These are phyloP conservation scores for Glycine tomentella DNA, from an alignment of 306 rosid genomes.

Conservation along the genomic window DNA sequence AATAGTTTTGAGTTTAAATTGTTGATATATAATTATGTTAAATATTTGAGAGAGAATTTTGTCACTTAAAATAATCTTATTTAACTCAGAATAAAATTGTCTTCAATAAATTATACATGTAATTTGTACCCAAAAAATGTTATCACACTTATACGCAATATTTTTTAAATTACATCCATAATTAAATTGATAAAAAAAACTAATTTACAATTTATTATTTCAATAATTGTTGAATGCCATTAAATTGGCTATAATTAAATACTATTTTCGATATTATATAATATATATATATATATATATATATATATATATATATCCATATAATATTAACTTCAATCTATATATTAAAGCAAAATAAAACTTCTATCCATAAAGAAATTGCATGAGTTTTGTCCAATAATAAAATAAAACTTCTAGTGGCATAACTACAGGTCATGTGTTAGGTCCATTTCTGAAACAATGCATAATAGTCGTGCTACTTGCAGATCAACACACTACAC, in stretches of 20 bases:
- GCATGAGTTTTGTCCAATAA: neutral
- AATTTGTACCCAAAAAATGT: too few relatives aligned
- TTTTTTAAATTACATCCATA: neutral
- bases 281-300: neutral
- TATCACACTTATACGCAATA: neutral
- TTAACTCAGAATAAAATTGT: too few relatives aligned
- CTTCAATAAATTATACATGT: too few relatives aligned
- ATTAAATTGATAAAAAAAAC: neutral
- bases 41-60: too few relatives aligned
- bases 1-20: too few relatives aligned
- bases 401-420: neutral
- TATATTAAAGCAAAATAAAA: too few relatives aligned
- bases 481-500: constrained; percentile 8
- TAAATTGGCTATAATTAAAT: neutral
- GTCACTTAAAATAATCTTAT: too few relatives aligned
- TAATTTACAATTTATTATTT: neutral
- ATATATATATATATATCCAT: neutral
- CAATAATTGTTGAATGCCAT: neutral
- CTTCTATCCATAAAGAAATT: neutral
- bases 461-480: constrained; percentile 10
- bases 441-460: constrained; percentile 22
- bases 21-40: too few relatives aligned
- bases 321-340: too few relatives aligned
- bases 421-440: constrained; percentile 9
- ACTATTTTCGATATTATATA: neutral